Base-by-base conservation (phyloP, 805 yeast species). In the Candida morakotiae region DNA sequence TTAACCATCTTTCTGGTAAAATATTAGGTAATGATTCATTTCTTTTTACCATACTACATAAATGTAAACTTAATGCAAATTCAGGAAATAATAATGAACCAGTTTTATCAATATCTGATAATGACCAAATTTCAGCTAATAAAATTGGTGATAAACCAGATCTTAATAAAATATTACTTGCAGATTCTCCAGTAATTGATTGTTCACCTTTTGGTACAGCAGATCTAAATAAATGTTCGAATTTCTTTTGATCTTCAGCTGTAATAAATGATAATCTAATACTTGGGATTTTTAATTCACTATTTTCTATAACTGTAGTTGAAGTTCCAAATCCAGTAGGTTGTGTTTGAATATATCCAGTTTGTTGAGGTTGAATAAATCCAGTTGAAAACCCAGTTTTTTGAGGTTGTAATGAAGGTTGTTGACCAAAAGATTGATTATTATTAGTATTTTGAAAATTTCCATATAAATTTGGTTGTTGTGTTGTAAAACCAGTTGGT, bases 1-100 rank as follows among this genome's bases (percentile, higher is more conserved):
- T 85, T 53, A 71, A 69, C 64, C 87, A 78, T 44, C 75, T 79
- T 15, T 74, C 73, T 21, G 95, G 96, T 47, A 91, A 62, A 28
- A 68, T 71, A 29, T 67, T 67, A 2, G 98, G 97, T 42, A 89
- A 68, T 7, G 81, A 67, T 47, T 85, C 88, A 25, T 96, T 95
- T 49, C 77, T 79, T 48, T 86, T 69, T 0, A 83, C 83, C 52
- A 78, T 62, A 48, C 85, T 83, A 55, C 95, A 88, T 48, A 91
- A 69, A 58, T 88, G 91, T 70, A 91, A 79, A 13, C 96, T 88
- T 46, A 91, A 69, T 11, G 95, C 95, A 69, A 91, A 91, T 59
- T 91, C 97, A 2, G 98, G 98, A 55, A 89, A 91, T 49, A 91
- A 63, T 43, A 91, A 73, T 38, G 79, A 73, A 2, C 98, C 98